phyloP scores from a whole-genome alignment of 176 grass and related monocot species.

The Triticum urartu region DNA sequence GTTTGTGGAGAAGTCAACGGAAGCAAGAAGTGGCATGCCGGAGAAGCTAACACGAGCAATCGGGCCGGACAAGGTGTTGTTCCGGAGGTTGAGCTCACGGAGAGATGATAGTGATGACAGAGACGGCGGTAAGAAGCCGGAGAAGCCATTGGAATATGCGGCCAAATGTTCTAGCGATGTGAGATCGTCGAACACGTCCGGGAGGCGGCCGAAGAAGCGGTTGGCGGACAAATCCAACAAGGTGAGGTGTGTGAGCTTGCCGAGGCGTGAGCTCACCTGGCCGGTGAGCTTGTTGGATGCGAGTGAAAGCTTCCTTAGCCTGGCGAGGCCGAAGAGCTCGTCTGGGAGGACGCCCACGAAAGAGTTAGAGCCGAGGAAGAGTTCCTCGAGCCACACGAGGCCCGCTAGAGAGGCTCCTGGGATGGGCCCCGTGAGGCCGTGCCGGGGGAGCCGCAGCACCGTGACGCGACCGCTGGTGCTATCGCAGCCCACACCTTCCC shows the following conservation, averaged over 20 bases:
- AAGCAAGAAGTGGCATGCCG: not conserved
- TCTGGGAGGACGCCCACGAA: no score
- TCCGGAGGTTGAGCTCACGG: not conserved
- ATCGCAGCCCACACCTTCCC: no score
- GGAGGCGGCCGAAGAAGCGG: conserved; percentile 56
- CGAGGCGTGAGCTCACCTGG: no score
- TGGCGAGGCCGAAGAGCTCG: conserved; percentile 45
- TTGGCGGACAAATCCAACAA: conserved; percentile 58
- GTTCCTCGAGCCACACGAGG: no score
- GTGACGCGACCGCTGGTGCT: no score
- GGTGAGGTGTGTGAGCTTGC: conserved; percentile 43
- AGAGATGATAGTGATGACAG: conserved; percentile 22
- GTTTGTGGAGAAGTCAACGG: not conserved
- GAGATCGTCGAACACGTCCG: conserved; percentile 63
- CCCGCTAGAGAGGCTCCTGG: no score
- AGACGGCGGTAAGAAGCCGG: conserved; percentile 48
- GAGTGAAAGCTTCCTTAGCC: no score
- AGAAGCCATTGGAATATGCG: conserved; percentile 59
- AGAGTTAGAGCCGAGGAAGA: no score
- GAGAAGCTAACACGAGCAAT: not conserved
- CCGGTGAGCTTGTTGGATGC: no score
- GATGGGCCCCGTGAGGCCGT: no score
- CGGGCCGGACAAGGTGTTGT: not conserved
- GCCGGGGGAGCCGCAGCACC: no score
- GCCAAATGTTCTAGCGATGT: conserved; percentile 42